These are phyloP conservation scores for Mortierella sp. DNA, from an alignment of 371 early-diverging fungal genomes.

Conservation along the genomic window DNA sequence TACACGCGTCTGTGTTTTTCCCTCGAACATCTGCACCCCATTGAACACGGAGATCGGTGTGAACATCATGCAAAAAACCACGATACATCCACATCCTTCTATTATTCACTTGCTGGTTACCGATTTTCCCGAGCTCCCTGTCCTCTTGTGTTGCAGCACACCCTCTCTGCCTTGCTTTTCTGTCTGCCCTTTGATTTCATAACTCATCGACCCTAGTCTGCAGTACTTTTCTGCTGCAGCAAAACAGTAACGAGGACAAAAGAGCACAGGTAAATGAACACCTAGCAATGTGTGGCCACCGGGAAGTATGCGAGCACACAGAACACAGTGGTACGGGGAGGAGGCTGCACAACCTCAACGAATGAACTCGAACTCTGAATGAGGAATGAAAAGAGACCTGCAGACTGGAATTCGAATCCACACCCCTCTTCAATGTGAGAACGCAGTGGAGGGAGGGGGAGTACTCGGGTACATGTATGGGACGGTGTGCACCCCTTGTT, in stretches of 20 bases:
- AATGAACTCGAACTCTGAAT: too few relatives aligned
- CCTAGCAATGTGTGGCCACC: not conserved
- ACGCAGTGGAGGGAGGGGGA: not conserved
- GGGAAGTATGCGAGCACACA: too few relatives aligned
- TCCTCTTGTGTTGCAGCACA: not conserved
- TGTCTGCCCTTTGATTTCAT: constrained; percentile 11
- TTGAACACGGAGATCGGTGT: constrained; percentile 13
- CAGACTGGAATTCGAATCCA: constrained; percentile 8
- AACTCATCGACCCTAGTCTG: not conserved
- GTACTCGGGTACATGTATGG: not conserved
- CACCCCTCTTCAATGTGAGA: not conserved
- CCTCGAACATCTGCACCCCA: not conserved
- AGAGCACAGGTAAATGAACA: not conserved
- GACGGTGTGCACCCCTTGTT: constrained; percentile 9
- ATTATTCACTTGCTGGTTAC: constrained; percentile 1
- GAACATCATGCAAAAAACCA: constrained; percentile 27
- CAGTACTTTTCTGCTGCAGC: not conserved
- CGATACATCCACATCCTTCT: constrained; percentile 19
- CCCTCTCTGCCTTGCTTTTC: not conserved
- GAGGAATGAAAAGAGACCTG: too few relatives aligned
- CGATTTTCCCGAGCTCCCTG: constrained; percentile 7
- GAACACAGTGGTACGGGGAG: too few relatives aligned
- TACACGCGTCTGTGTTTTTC: constrained; percentile 1
- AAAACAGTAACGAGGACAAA: not conserved
- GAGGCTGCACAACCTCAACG: too few relatives aligned